Conservation (phyloP, 352 stramenopile species). For the Pythium folliculosum region DNA sequence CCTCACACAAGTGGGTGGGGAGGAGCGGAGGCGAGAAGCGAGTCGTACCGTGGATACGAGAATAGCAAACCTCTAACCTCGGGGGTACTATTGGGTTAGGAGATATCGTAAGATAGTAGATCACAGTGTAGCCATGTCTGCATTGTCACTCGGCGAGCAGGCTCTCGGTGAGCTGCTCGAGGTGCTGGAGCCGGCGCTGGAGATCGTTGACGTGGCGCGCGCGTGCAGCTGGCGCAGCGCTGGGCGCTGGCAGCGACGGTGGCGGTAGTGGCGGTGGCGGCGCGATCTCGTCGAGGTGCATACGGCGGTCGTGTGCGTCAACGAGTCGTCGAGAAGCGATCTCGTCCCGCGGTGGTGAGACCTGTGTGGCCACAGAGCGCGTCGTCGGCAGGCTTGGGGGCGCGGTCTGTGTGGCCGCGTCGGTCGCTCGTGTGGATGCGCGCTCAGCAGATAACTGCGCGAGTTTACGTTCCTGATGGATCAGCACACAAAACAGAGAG, state of each 20-base stretch:
- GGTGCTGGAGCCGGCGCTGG: conserved; percentile 39
- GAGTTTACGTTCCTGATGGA: conserved; percentile 18
- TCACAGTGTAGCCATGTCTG: conserved; percentile 6
- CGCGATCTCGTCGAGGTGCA: conserved; percentile 19
- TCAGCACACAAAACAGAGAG: not conserved
- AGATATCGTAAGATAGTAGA: not conserved
- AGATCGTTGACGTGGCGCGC: conserved; percentile 11
- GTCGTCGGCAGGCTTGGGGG: not conserved
- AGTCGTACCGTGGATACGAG: not conserved
- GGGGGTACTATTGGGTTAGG: not conserved
- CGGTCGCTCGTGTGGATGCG: not conserved
- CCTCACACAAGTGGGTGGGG: not conserved
- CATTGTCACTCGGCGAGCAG: conserved; percentile 55
- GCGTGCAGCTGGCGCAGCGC: not conserved
- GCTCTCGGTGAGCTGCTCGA: conserved; percentile 62
- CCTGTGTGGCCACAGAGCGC: conserved; percentile 9
- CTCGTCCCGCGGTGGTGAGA: not conserved
- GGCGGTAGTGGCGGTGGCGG: not conserved
- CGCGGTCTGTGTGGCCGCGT: conserved; percentile 10
- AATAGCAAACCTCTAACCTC: not conserved
- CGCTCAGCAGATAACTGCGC: conserved; percentile 1
- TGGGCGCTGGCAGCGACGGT: too few species aligned
- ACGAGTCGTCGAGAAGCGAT: not conserved
- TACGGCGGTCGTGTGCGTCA: conserved; percentile 4
- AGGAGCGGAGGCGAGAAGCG: not conserved